Evolutionary conservation across 1,284 basidiomycete genomes (phyloP), one percentile per base, ranked within the genome.

Genomic region (Cystobasidium pallidum): DNA sequence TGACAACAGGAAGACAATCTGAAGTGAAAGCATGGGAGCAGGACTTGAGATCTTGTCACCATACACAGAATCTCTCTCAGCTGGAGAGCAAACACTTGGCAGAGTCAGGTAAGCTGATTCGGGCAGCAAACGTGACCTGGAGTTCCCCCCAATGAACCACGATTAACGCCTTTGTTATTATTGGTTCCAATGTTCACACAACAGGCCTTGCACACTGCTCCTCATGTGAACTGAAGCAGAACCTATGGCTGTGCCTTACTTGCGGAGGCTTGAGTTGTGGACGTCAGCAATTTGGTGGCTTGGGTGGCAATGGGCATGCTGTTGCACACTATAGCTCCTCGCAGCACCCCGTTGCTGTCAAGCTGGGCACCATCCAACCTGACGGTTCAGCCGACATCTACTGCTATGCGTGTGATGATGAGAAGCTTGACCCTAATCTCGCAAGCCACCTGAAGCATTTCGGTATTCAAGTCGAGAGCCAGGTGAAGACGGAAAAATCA

Each of bases 21-120:
- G 94, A 98, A 79, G 91, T 99, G 71, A 91, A 97, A 81, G 91
- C 94, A 1, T 99, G 96, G 95, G 92, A 96, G 79, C 94, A 98
- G 81, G 95, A 98, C 79, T 89, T 97, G 36, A 79, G 85, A 0
- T 82, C 91, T 2, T 99, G 95, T 83, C 88, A 92, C 78, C 95
- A 99, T 78, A 91, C 92, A 0, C 82, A 90, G 10, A 87, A 87
- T 15, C 84, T 99, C 0, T 83, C 90, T 63, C 94, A 94, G 79
- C 81, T 84, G 2, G 83, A 83, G 0, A 70, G 76, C 71, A 85
- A 84, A 1, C 82, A 82, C 17, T 88, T 90, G 36, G 82, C 83
- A 0, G 83, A 86, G 0, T 83, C 85, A 24, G 86, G 86, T 85
- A 41, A 8, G 81, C 67, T n/a, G 47, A 3, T 13, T n/a, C n/a